Evolutionary conservation across 163 green algal genomes (phyloP).

Genomic region (Chlamydomonas reinhardtii): DNA sequence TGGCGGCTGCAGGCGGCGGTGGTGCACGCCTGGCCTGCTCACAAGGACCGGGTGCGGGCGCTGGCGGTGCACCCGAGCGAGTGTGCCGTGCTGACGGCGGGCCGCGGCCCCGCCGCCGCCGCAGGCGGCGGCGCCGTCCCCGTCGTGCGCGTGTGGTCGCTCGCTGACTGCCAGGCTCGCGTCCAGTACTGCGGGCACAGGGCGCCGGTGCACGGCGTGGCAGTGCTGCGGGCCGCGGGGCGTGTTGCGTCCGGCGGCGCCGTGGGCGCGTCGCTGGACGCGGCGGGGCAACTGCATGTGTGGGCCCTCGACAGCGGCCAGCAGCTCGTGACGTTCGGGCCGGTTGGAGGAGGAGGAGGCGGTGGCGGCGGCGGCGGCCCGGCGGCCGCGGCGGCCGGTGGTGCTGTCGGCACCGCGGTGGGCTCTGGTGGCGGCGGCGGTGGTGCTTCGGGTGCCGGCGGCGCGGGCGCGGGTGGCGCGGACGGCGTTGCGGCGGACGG

Average conservation of each 20-base stretch:
- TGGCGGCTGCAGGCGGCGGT: constrained; percentile 46
- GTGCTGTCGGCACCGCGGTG: not conserved
- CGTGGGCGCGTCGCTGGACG: constrained; percentile 32
- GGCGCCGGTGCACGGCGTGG: constrained; percentile 17
- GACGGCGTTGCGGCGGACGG: not conserved
- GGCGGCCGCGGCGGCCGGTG: not conserved
- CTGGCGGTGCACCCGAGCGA: constrained; percentile 42
- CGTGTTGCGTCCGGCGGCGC: not conserved
- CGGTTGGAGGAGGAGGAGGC: not conserved
- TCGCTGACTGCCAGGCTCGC: constrained; percentile 47
- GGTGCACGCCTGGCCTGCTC: constrained; percentile 55
- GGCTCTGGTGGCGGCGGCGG: not conserved
- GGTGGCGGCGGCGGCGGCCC: not conserved
- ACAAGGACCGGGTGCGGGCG: constrained; percentile 45
- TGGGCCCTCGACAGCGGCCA: constrained; percentile 15
- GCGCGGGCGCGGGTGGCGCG: not conserved
- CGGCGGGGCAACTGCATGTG: constrained; percentile 30
- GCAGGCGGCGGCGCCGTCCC: not conserved
- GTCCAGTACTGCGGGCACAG: constrained; percentile 54
- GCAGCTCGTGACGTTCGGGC: constrained; percentile 19
- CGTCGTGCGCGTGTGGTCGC: constrained; percentile 58
- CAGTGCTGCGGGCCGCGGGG: constrained; percentile 7
- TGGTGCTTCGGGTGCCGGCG: not conserved
- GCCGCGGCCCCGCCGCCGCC: constrained; percentile 1
- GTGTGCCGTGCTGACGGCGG: constrained; percentile 28